A percentile compares a stretch with the other conserved stretches of the same genome.
phyloP scores from a whole-genome alignment of 208 protist genomes.

The Angomonas deanei region DNA sequence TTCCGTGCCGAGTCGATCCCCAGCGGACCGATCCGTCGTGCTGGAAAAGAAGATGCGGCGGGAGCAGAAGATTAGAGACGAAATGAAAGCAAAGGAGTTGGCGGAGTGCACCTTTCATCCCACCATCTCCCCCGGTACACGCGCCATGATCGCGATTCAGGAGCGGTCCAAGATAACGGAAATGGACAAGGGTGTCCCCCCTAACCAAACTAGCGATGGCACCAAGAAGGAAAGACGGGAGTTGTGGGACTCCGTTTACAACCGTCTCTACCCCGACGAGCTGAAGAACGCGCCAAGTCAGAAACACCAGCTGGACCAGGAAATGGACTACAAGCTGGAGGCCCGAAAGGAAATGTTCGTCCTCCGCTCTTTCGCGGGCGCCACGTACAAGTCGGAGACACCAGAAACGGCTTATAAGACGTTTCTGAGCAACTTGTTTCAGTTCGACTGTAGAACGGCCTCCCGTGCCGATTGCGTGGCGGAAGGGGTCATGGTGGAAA shows the following conservation, averaged over 20 bases:
- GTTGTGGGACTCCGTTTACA: constrained; percentile 39
- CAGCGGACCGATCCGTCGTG: neutral
- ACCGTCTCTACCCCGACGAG: constrained; percentile 59
- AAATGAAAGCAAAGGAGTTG: constrained; percentile 37
- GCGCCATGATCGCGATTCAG: constrained; percentile 29
- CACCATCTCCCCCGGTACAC: constrained; percentile 47
- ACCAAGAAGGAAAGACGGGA: neutral
- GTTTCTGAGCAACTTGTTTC: constrained; percentile 57
- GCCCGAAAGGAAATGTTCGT: constrained; percentile 34
- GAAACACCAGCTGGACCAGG: constrained; percentile 23
- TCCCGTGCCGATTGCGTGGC: neutral
- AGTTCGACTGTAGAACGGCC: constrained; percentile 12
- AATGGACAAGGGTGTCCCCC: neutral
- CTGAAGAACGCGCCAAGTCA: constrained; percentile 16
- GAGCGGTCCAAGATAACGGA: constrained; percentile 15
- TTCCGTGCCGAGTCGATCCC: neutral
- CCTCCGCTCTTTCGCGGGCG: constrained; percentile 35
- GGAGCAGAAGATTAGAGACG: constrained; percentile 24
- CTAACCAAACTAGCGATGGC: neutral
- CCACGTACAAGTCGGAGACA: constrained; percentile 8
- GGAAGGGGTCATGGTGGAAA: constrained; percentile 25
- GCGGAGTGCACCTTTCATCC: constrained; percentile 80
- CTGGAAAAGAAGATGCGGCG: constrained; percentile 10
- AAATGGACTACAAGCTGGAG: constrained; percentile 25
- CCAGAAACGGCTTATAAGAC: constrained; percentile 25